Evolutionary conservation across 2,329 filamentous ascomycete genomes (phyloP).

Genomic region (Fusarium brevicatenulatum): DNA sequence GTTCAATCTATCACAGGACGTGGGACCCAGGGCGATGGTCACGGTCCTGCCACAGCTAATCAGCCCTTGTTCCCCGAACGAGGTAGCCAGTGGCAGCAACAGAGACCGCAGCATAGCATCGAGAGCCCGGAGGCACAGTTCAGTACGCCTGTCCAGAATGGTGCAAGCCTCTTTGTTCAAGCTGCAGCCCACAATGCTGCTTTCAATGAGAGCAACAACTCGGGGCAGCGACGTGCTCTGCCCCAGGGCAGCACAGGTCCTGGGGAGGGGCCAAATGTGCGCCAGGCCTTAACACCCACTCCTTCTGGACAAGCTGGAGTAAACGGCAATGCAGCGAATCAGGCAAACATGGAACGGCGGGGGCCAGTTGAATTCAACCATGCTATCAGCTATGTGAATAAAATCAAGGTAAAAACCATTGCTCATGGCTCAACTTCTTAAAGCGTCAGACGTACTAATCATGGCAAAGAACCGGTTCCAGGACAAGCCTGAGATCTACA

Average conservation of each 20-base stretch:
- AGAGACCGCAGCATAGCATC: slow-evolving; percentile 65
- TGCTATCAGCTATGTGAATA: slow-evolving; percentile 99
- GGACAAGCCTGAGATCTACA: slow-evolving; percentile 97
- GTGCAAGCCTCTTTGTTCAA: slow-evolving; percentile 59
- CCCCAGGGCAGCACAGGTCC: slow-evolving; percentile 47
- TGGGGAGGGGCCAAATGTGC: slow-evolving; percentile 57
- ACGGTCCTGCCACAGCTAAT: slow-evolving; percentile 50
- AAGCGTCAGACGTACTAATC: slow-evolving; percentile 34
- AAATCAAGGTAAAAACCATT: slow-evolving; percentile 83
- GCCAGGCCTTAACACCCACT: slow-evolving; percentile 70
- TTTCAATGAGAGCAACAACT: slow-evolving; percentile 46
- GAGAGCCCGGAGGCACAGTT: slow-evolving; percentile 72
- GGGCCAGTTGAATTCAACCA: slow-evolving; percentile 99
- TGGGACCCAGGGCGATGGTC: slow-evolving; percentile 58
- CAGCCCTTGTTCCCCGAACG: slow-evolving; percentile 61
- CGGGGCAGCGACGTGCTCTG: slow-evolving; percentile 48
- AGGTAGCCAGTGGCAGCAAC: slow-evolving; percentile 66
- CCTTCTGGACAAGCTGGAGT: slow-evolving; percentile 66
- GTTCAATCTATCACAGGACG: slow-evolving; percentile 82
- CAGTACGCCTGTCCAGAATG: slow-evolving; percentile 65
- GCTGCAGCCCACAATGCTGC: slow-evolving; percentile 51
- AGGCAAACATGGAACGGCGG: slow-evolving; percentile 79
- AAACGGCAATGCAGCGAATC: slow-evolving; percentile 68
- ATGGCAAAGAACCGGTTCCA: slow-evolving; percentile 87
- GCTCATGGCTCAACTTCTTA: background rate